These are phyloP conservation scores for Cladosporium sphaerospermum DNA, from an alignment of 2,329 filamentous ascomycete species.

Conservation along the genomic window DNA sequence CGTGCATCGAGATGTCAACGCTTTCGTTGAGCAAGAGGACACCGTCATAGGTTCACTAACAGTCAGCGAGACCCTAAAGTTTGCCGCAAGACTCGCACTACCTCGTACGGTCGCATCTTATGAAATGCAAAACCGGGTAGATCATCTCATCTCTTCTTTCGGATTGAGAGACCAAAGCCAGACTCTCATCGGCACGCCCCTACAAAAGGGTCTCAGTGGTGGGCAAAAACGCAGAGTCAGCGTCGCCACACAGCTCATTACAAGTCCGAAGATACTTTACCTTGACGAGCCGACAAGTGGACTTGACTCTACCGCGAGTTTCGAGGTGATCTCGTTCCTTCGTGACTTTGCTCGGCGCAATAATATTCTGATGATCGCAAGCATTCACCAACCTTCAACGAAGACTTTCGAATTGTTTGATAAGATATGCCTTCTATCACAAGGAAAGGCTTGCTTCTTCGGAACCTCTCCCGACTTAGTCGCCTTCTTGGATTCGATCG, in stretches of 20 bases:
- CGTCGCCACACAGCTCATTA: slow-evolving; percentile 72
- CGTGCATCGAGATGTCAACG: slow-evolving; percentile 49
- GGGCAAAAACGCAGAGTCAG: slow-evolving; percentile 75
- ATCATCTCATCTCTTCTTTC: slow-evolving; percentile 60
- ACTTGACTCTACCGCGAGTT: slow-evolving; percentile 67
- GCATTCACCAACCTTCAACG: slow-evolving; percentile 76
- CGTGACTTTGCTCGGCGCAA: slow-evolving; percentile 56
- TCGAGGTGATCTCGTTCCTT: slow-evolving; percentile 67
- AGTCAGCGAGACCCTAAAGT: slow-evolving; percentile 68
- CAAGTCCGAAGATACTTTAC: slow-evolving; percentile 69
- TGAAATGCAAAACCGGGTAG: slow-evolving; percentile 54
- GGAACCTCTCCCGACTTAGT: slow-evolving; percentile 51
- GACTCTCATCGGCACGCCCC: slow-evolving; percentile 69
- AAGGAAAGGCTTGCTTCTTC: slow-evolving; percentile 64
- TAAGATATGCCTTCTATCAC: slow-evolving; percentile 64
- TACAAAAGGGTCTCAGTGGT: slow-evolving; percentile 72
- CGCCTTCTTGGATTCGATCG: slow-evolving; percentile 55
- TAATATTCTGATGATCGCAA: slow-evolving; percentile 50
- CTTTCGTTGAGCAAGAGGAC: slow-evolving; percentile 85
- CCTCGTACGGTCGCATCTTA: slow-evolving; percentile 40
- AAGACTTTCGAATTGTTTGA: slow-evolving; percentile 72
- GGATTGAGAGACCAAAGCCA: slow-evolving; percentile 61
- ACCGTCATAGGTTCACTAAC: slow-evolving; percentile 72
- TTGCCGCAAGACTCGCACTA: slow-evolving; percentile 62
- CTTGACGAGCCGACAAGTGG: slow-evolving; percentile 78